Base-by-base conservation (phyloP, 2,329 filamentous ascomycete genomes). In the Thelonectria olida region DNA sequence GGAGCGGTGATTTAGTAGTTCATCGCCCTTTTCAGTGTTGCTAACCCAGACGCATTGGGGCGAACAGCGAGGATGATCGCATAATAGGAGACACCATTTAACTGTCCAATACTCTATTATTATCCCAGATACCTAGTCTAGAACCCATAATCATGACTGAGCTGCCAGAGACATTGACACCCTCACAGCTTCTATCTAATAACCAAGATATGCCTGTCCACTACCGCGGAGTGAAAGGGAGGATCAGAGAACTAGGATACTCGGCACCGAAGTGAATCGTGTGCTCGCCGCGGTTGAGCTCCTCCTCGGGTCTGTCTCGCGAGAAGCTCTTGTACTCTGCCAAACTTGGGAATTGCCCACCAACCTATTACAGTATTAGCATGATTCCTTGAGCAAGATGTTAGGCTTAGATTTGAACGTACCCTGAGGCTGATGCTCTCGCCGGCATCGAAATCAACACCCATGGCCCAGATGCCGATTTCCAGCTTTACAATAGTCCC, bases 381-480 rank as follows among this genome's bases (percentile, higher is more conserved):
- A 55, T 27, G 22, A 8, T 31, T 15, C 6, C 10, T n/a, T 48
- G n/a, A n/a, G n/a, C n/a, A n/a, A n/a, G n/a, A 5, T 31, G 2
- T 5, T 2, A 17, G 5, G 17, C 15, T 10, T 3, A 4, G 19
- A 7, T 12, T 10, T 12, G 17, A 12, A 49, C 34, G 7, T 42
- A 58, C 56, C 12, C 44, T 39, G n/a, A 58, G 23, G 7, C 56
- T 59, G 36, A 54, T 41, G 28, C 44, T 51, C 58, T 62, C 58
- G 20, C 58, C 58, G 1, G 48, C 76, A 3, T 82, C 78, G 65
- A 79, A 84, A 25, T 81, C 77, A 0, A 81, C 74, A 0, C 81
- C 81, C 72, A 79, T 78, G 0, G 77, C 75, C 80, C 80, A 84
- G 12, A 84, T 79, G 0, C 79, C 80, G 58, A 84, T 83, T 45